Evolutionary conservation across 129 eudicot species (phyloP).

Genomic region (Flaveria linearis): DNA sequence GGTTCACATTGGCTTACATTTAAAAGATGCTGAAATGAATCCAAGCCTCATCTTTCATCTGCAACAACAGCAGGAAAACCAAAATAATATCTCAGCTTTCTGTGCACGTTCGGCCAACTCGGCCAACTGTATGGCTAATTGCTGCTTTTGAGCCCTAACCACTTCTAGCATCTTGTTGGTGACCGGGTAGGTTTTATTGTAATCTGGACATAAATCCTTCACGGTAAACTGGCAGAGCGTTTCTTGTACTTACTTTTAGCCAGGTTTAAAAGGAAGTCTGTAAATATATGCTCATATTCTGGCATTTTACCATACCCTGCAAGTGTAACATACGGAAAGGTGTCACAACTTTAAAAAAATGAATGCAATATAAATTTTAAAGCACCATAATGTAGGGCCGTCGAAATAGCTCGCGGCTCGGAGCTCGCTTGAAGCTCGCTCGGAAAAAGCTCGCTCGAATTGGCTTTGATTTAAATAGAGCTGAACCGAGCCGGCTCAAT

Average conservation of each 20-base stretch:
- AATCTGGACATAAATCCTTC: conserved; percentile 3
- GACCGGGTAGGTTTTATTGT: conserved; percentile 9
- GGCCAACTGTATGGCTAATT: not conserved
- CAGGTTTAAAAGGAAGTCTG: conserved; percentile 79
- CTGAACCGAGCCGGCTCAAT: too few species aligned
- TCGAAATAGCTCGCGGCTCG: too few species aligned
- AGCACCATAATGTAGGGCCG: too few species aligned
- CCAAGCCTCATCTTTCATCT: conserved; percentile 10
- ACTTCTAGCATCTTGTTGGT: conserved; percentile 24
- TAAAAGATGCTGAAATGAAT: conserved; percentile 13
- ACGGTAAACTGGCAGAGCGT: conserved; percentile 33
- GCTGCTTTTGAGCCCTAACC: conserved; percentile 18
- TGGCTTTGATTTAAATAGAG: too few species aligned
- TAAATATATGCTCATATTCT: conserved; percentile 92
- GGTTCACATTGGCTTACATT: not conserved
- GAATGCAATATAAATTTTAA: not conserved
- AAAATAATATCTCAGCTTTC: conserved; percentile 2
- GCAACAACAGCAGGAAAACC: not conserved
- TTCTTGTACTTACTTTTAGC: conserved; percentile 59
- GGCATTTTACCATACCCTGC: conserved; percentile 99
- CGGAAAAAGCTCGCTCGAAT: too few species aligned
- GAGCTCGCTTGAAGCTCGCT: too few species aligned
- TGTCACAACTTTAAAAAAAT: not conserved
- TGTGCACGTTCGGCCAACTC: conserved; percentile 14
- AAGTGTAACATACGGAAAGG: not conserved